Conservation (phyloP, 805 yeast species). For the Teunomyces barrocoloradensis region DNA sequence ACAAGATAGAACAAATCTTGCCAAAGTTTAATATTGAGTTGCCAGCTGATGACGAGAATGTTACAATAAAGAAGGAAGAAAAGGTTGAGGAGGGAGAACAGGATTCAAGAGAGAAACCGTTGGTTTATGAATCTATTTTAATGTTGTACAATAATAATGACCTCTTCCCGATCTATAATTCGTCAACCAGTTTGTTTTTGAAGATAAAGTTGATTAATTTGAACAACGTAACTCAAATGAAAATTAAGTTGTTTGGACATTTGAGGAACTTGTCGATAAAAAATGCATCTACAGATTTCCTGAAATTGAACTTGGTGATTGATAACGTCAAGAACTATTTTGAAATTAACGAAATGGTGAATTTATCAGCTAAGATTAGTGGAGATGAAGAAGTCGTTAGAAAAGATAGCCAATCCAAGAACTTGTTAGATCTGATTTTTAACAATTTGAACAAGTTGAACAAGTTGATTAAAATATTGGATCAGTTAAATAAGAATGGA, state of each 20-base stretch:
- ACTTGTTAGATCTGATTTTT: slow-evolving; percentile 26
- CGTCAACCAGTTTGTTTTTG: slow-evolving; percentile 33
- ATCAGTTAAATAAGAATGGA: slow-evolving; percentile 28
- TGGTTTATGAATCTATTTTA: slow-evolving; percentile 23
- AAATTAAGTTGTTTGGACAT: slow-evolving; percentile 24
- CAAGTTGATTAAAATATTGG: slow-evolving; percentile 30
- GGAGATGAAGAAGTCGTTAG: slow-evolving; percentile 10
- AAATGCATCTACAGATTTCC: slow-evolving; percentile 16
- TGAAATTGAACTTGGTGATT: slow-evolving; percentile 19
- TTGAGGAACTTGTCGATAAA: slow-evolving; percentile 24
- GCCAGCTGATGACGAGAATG: not conserved
- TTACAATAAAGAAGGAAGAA: not conserved
- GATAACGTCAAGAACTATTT: slow-evolving; percentile 22
- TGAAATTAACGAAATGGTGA: slow-evolving; percentile 27
- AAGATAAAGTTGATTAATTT: slow-evolving; percentile 23
- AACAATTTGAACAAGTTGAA: slow-evolving; percentile 29
- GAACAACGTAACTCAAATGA: slow-evolving; percentile 17
- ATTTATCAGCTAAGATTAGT: slow-evolving; percentile 23
- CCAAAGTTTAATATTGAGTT: slow-evolving; percentile 7
- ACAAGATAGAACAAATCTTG: slow-evolving; percentile 5
- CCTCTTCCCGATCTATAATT: slow-evolving; percentile 31
- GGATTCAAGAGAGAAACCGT: slow-evolving; percentile 10
- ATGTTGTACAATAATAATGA: slow-evolving; percentile 23
- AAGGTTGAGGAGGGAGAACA: slow-evolving; percentile 19
- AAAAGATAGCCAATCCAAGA: not conserved